phyloP scores from a whole-genome alignment of 106 monocot genomes.

The Acorus gramineus region DNA sequence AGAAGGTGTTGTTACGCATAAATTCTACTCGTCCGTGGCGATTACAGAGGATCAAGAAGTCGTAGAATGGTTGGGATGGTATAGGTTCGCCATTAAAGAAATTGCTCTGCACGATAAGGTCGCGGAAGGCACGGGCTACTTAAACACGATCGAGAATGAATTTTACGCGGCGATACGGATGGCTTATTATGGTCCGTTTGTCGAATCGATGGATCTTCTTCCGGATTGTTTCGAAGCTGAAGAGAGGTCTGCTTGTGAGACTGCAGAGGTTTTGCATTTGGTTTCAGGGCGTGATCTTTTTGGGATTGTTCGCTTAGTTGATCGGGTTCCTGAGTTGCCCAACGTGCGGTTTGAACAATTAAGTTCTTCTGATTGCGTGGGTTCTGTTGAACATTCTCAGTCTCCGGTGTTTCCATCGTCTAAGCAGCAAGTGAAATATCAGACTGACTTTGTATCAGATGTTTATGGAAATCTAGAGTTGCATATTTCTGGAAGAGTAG shows the following conservation, averaged over 20 bases:
- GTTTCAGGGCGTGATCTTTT: slow-evolving; percentile 88
- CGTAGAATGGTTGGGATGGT: slow-evolving; percentile 82
- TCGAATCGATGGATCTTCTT: slow-evolving; percentile 72
- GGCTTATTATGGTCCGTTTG: slow-evolving; percentile 81
- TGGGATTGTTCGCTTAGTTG: slow-evolving; percentile 50
- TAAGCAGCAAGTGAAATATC: slow-evolving; percentile 2
- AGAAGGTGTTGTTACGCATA: slow-evolving; percentile 20
- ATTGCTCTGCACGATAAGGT: slow-evolving; percentile 49
- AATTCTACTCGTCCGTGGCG: slow-evolving; percentile 23
- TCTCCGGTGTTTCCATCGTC: background rate
- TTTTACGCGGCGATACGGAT: slow-evolving; percentile 73
- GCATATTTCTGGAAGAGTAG: slow-evolving; percentile 57
- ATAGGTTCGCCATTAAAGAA: slow-evolving; percentile 57
- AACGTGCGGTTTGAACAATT: slow-evolving; percentile 27
- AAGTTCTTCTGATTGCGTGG: slow-evolving; percentile 11
- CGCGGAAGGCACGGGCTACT: slow-evolving; percentile 50
- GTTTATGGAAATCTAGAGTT: slow-evolving; percentile 62
- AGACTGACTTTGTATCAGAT: slow-evolving; percentile 23
- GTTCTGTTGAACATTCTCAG: background rate
- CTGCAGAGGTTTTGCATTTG: slow-evolving; percentile 84
- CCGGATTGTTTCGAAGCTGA: slow-evolving; percentile 96
- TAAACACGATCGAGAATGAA: slow-evolving; percentile 62
- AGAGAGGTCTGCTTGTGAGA: slow-evolving; percentile 75
- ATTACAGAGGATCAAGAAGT: slow-evolving; percentile 43
- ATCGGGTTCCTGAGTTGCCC: slow-evolving; percentile 39